Conservation (phyloP, 805 yeast species). For the Barnettozyma populi region DNA sequence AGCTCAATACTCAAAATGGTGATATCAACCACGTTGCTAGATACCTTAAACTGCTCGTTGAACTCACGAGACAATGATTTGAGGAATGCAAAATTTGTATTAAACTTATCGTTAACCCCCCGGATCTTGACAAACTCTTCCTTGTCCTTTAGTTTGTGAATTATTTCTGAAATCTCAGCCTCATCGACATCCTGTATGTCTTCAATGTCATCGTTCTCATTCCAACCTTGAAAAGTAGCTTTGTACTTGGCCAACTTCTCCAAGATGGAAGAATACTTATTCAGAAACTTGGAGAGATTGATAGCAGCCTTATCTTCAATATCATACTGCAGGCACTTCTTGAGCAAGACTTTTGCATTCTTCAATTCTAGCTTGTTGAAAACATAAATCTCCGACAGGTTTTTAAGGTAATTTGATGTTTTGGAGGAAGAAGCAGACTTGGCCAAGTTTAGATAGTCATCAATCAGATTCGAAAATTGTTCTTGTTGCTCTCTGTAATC, state of each 20-base stretch:
- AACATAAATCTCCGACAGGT: conserved; percentile 35
- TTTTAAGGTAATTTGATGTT: conserved; percentile 26
- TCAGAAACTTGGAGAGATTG: conserved; percentile 44
- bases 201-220: conserved; percentile 32
- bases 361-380: conserved; percentile 50
- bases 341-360: conserved; percentile 32
- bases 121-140: conserved; percentile 18
- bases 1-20: conserved; percentile 36
- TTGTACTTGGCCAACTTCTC: conserved; percentile 35
- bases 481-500: conserved; percentile 10
- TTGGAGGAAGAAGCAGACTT: conserved; percentile 19
- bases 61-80: conserved; percentile 14
- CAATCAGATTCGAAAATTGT: conserved; percentile 19
- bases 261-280: conserved; percentile 34
- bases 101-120: conserved; percentile 18
- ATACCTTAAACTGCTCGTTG: conserved; percentile 14
- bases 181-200: conserved; percentile 41
- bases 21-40: conserved; percentile 19
- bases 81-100: conserved; percentile 19
- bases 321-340: conserved; percentile 71
- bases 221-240: conserved; percentile 39
- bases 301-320: conserved; percentile 66
- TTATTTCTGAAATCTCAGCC: conserved; percentile 29
- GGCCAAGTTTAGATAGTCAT: conserved; percentile 25
- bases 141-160: conserved; percentile 22